phyloP scores from a whole-genome alignment of 768 basidiomycete genomes.

The Podaxis sp. region DNA sequence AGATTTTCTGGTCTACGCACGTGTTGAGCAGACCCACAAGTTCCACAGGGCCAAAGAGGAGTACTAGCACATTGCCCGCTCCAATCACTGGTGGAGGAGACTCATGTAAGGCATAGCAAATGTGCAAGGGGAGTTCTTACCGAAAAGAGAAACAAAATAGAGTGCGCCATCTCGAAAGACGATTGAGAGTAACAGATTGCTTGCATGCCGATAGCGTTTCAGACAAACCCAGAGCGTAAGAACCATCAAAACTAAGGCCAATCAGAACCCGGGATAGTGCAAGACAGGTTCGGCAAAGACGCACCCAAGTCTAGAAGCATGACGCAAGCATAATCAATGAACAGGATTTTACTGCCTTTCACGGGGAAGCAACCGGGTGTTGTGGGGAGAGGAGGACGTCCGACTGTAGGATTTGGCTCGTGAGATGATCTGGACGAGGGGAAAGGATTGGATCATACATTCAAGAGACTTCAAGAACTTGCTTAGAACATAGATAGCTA shows the following conservation, averaged over 20 bases:
- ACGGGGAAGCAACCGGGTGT: neutral
- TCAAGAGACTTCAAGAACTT: neutral
- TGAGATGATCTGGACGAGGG: neutral
- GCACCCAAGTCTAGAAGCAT: neutral
- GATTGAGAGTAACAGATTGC: conserved; percentile 19
- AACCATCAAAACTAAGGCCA: conserved; percentile 22
- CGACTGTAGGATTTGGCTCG: neutral
- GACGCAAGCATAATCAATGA: neutral
- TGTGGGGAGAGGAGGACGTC: neutral
- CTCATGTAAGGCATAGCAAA: neutral
- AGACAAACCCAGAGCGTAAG: conserved; percentile 23
- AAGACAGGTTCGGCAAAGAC: neutral
- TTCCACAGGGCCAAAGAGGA: neutral
- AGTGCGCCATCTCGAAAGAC: conserved; percentile 24
- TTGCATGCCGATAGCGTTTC: conserved; percentile 19
- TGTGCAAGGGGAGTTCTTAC: conserved; percentile 4
- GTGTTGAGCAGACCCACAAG: neutral
- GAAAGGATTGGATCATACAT: neutral
- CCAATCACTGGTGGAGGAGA: neutral
- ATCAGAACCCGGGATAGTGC: conserved; percentile 6
- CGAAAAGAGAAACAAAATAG: conserved; percentile 24
- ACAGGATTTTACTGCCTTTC: neutral
- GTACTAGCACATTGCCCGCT: neutral
- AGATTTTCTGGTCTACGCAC: neutral
- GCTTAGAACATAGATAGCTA: neutral